Conservation (phyloP, 208 protist genomes). For the Polymyxa betae region DNA sequence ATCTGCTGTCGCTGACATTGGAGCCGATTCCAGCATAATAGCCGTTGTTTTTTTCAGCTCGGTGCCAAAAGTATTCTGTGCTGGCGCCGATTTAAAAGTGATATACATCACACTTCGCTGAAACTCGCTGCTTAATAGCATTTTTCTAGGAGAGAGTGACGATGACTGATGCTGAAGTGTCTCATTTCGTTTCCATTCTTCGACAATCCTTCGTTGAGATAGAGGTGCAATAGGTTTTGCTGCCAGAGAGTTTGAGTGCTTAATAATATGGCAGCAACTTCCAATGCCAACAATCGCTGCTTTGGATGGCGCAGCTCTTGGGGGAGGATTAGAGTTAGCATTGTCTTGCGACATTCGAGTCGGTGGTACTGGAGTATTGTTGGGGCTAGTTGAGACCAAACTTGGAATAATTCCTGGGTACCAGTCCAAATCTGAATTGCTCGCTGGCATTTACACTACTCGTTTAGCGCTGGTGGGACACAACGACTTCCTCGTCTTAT, state of each 20-base stretch:
- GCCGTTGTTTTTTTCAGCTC: not conserved
- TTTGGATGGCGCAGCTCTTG: slow-evolving; percentile 87
- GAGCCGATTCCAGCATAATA: not conserved
- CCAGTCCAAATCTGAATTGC: not conserved
- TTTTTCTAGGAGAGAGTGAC: not conserved
- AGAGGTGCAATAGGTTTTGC: not conserved
- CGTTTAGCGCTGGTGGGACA: slow-evolving; percentile 85
- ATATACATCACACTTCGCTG: not conserved
- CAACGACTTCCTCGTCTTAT: slow-evolving; percentile 87
- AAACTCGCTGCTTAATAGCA: not conserved
- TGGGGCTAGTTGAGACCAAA: slow-evolving; percentile 50
- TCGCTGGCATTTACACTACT: not conserved
- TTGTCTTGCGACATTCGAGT: slow-evolving; percentile 84
- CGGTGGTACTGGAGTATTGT: not conserved
- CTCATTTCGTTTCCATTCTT: not conserved
- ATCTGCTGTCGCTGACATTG: not conserved
- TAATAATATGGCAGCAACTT: not conserved
- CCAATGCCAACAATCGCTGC: slow-evolving; percentile 82
- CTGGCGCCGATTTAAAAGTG: slow-evolving; percentile 46
- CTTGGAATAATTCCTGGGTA: slow-evolving; percentile 54
- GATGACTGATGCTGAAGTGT: not conserved
- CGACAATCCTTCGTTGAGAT: slow-evolving; percentile 21
- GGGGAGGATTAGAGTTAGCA: slow-evolving; percentile 88
- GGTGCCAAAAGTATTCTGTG: slow-evolving; percentile 53
- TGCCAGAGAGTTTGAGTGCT: not conserved